Percentiles rank a stretch among this genome's conserved stretches.
These are phyloP conservation scores for Coemansia umbellata DNA, from an alignment of 192 early-diverging fungal species.

Conservation along the genomic window DNA sequence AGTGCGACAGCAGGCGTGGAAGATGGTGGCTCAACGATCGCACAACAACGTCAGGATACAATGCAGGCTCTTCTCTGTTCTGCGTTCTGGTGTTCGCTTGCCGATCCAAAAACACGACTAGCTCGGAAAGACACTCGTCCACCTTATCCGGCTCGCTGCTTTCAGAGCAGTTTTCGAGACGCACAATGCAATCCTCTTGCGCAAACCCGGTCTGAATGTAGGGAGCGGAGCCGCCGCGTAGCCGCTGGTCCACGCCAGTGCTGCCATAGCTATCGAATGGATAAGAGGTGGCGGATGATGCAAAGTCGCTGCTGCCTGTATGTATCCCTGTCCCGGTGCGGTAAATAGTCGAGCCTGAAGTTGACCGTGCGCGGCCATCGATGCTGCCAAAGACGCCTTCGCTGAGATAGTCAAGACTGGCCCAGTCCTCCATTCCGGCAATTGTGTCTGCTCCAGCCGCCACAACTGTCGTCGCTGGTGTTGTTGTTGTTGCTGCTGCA, in stretches of 20 bases:
- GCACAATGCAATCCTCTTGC: slow-evolving; percentile 4
- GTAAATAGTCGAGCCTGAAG: slow-evolving; percentile 35
- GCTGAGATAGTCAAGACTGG: slow-evolving; percentile 14
- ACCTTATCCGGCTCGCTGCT: slow-evolving; percentile 37
- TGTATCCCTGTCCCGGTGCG: not conserved
- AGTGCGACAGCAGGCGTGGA: slow-evolving; percentile 42
- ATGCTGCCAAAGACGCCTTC: slow-evolving; percentile 47
- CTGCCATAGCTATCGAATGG: no score
- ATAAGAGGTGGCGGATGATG: not conserved
- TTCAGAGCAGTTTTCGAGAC: slow-evolving; percentile 31
- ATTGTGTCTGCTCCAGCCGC: slow-evolving; percentile 11
- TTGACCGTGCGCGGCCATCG: slow-evolving; percentile 36
- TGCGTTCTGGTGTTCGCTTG: not conserved
- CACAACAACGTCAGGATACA: not conserved
- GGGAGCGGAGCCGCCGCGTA: slow-evolving; percentile 1
- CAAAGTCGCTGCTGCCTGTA: slow-evolving; percentile 4
- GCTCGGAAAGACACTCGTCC: slow-evolving; percentile 32
- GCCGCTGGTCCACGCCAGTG: not conserved
- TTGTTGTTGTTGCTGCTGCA: no score
- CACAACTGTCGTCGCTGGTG: slow-evolving; percentile 6
- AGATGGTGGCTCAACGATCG: slow-evolving; percentile 17
- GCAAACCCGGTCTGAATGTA: slow-evolving; percentile 1
- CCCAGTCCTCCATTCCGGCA: slow-evolving; percentile 18
- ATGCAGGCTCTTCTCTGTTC: not conserved
- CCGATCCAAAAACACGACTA: slow-evolving; percentile 14